Evolutionary conservation across 2,329 filamentous ascomycete genomes (phyloP).

Genomic region (Verticillium zaregamsianum): DNA sequence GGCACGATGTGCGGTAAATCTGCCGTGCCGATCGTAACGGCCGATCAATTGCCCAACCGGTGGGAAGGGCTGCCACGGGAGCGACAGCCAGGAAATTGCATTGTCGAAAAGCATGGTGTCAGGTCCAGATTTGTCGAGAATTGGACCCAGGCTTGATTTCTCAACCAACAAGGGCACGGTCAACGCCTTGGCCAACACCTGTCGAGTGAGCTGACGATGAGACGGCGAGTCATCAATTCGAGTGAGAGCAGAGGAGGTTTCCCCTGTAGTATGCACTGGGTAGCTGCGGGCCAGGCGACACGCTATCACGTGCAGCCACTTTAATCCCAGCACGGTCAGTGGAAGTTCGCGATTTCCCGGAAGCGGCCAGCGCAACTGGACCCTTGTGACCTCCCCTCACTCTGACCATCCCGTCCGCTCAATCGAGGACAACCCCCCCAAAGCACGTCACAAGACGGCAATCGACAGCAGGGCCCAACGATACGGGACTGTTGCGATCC

Average conservation of each 20-base stretch:
- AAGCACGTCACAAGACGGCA: conserved; percentile 8
- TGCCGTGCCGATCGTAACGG: background rate
- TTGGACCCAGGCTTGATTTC: too few relatives aligned
- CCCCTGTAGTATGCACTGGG: background rate
- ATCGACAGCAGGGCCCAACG: conserved; percentile 10
- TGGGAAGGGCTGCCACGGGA: background rate
- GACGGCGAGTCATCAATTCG: too few relatives aligned
- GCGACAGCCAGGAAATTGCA: background rate
- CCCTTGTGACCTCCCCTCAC: background rate
- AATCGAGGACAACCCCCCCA: background rate
- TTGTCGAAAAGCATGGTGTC: background rate
- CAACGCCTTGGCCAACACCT: too few relatives aligned
- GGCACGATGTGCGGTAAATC: background rate
- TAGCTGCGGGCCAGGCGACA: background rate
- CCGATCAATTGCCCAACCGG: background rate
- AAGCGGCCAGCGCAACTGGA: background rate
- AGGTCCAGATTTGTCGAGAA: too few relatives aligned
- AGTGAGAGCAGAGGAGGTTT: too few relatives aligned
- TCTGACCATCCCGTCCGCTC: background rate
- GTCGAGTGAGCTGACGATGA: too few relatives aligned
- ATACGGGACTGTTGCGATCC: conserved; percentile 14
- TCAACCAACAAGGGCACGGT: too few relatives aligned
- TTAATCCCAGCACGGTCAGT: background rate
- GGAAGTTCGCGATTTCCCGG: background rate
- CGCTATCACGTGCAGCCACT: background rate